Conservation (phyloP, 2,329 filamentous ascomycete genomes). For the Talaromyces funiculosus region DNA sequence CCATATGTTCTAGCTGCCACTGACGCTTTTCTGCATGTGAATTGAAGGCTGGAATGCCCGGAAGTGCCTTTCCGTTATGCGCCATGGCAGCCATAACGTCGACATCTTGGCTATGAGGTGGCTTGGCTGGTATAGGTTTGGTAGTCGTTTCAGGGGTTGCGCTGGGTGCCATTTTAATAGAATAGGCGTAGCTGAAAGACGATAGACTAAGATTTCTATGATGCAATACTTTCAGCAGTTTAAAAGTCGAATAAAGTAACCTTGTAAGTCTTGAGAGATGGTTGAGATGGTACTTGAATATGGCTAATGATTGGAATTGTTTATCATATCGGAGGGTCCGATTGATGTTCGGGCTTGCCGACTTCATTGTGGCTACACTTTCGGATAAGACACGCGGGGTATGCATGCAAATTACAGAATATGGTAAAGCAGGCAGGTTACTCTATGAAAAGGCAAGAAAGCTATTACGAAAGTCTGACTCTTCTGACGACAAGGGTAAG, state of each 20-base stretch:
- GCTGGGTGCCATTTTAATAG: neutral
- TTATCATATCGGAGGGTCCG: neutral
- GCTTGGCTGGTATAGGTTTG: neutral
- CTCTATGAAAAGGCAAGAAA: neutral
- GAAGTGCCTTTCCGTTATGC: constrained; percentile 1
- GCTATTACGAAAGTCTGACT: neutral
- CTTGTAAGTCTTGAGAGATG: neutral
- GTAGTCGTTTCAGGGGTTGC: neutral
- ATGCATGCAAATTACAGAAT: neutral
- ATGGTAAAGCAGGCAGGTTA: neutral
- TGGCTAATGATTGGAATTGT: neutral
- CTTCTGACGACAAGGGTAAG: neutral
- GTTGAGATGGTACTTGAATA: neutral
- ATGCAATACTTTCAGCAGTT: neutral
- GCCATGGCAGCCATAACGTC: constrained; percentile 10
- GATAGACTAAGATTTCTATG: neutral
- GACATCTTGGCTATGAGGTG: neutral
- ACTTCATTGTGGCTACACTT: too few relatives aligned
- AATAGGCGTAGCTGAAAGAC: neutral
- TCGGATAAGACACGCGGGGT: neutral
- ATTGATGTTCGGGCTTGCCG: neutral
- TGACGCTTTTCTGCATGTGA: constrained; percentile 53
- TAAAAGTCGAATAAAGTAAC: neutral
- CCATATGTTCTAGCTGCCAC: constrained; percentile 56
- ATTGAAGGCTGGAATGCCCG: constrained; percentile 37